Evolutionary conservation across 2,329 filamentous ascomycete genomes (phyloP).

Genomic region (Talaromyces sp.): DNA sequence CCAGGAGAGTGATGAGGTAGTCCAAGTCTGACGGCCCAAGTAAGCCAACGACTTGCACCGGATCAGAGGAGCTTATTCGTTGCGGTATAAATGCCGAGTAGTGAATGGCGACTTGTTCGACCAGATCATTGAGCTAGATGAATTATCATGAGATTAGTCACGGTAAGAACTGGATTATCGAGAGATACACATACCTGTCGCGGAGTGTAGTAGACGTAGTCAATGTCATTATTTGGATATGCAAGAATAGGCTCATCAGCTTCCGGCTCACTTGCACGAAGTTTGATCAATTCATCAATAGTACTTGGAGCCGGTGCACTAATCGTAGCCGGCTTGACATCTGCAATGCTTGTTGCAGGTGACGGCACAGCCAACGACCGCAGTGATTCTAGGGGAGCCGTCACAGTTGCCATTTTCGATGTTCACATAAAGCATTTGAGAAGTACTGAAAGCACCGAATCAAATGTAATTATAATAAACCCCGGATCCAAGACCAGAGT

Average conservation of each 20-base stretch:
- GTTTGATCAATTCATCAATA: not conserved
- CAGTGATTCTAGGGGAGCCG: not conserved
- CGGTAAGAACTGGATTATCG: not conserved
- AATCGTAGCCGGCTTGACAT: not conserved
- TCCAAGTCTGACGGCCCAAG: conserved; percentile 29
- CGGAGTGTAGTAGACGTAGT: not conserved
- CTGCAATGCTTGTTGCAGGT: conserved; percentile 21
- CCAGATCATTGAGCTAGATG: not conserved
- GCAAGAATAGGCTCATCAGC: not conserved
- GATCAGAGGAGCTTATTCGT: conserved; percentile 21
- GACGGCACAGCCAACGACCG: not conserved
- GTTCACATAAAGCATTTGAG: not conserved
- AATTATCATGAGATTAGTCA: not conserved
- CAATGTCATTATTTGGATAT: not conserved
- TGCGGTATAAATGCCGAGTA: not conserved
- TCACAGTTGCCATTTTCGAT: not conserved
- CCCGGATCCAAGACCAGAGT: not conserved
- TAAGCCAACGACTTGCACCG: conserved; percentile 27
- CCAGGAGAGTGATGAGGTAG: conserved; percentile 27
- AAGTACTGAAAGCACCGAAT: not conserved
- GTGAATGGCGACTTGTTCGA: not conserved
- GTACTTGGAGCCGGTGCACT: not conserved
- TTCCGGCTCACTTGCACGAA: not conserved
- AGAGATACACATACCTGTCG: not conserved
- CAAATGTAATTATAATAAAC: not conserved